These are phyloP conservation scores for Chamaecyparis obtusa DNA, from an alignment of 75 land plant species.

Conservation along the genomic window DNA sequence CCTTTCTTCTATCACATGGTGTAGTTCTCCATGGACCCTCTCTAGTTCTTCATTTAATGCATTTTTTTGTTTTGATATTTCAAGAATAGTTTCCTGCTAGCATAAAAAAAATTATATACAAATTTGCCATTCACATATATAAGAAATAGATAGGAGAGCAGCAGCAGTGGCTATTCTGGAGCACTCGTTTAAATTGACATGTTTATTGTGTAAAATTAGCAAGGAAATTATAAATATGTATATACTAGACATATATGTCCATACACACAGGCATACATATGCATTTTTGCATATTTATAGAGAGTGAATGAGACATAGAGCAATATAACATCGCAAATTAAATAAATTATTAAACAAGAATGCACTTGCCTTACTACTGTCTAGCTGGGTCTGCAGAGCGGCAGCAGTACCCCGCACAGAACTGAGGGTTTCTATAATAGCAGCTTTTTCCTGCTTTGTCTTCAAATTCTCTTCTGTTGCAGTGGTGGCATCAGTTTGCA, in stretches of 20 bases:
- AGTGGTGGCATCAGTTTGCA: conserved; percentile 31
- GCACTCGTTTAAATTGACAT: background rate
- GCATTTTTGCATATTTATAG: no score
- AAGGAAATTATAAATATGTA: background rate
- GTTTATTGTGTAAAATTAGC: background rate
- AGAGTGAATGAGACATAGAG: no score
- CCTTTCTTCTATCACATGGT: conserved; percentile 24
- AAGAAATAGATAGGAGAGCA: background rate
- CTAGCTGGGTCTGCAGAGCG: conserved; percentile 32
- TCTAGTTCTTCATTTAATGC: conserved; percentile 18
- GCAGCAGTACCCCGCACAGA: conserved; percentile 25
- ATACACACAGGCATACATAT: background rate
- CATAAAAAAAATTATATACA: background rate
- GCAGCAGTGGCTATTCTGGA: background rate
- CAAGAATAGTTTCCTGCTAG: conserved; percentile 21
- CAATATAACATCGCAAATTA: background rate
- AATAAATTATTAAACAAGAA: background rate
- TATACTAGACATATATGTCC: background rate
- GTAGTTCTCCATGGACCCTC: conserved; percentile 17
- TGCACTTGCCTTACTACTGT: conserved; percentile 23
- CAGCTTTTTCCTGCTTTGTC: conserved; percentile 34
- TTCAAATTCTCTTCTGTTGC: conserved; percentile 36
- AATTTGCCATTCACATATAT: background rate
- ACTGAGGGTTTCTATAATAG: conserved; percentile 35
- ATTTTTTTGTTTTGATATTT: conserved; percentile 13